Conservation (phyloP, 306 rosid genomes). For the Sesbania bispinosa region DNA sequence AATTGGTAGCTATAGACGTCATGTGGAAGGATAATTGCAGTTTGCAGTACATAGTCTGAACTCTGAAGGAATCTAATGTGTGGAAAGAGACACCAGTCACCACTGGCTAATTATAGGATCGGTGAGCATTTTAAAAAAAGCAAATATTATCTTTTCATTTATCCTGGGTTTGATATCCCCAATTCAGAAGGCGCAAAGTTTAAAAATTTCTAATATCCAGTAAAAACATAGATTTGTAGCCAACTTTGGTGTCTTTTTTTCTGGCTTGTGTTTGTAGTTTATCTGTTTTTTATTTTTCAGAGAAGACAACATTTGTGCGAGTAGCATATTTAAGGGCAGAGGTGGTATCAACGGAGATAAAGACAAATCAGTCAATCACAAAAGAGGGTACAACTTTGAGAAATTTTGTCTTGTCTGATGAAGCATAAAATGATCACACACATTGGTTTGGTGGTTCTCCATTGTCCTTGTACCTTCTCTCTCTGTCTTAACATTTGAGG, state of each 20-base stretch:
- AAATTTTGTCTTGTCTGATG: neutral
- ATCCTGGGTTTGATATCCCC: neutral
- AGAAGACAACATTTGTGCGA: neutral
- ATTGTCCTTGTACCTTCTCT: too few species aligned
- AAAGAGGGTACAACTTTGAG: neutral
- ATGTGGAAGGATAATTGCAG: constrained; percentile 4
- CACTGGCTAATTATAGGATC: too few species aligned
- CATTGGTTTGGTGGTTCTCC: neutral
- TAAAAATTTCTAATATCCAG: neutral
- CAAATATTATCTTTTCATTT: neutral
- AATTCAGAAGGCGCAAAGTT: neutral
- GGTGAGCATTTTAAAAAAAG: too few species aligned
- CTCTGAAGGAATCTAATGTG: neutral
- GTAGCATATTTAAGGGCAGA: neutral
- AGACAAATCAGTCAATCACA: too few species aligned
- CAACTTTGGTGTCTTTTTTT: neutral
- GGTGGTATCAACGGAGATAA: neutral
- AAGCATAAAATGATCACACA: neutral
- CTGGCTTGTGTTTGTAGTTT: neutral
- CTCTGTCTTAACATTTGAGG: too few species aligned
- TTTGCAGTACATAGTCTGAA: too few species aligned
- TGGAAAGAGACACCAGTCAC: neutral
- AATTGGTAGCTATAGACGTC: neutral
- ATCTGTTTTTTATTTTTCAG: neutral
- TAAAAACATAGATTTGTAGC: neutral